Evolutionary conservation across 78 protist genomes (phyloP).

Genomic region (Dictyostelium capitatum): DNA sequence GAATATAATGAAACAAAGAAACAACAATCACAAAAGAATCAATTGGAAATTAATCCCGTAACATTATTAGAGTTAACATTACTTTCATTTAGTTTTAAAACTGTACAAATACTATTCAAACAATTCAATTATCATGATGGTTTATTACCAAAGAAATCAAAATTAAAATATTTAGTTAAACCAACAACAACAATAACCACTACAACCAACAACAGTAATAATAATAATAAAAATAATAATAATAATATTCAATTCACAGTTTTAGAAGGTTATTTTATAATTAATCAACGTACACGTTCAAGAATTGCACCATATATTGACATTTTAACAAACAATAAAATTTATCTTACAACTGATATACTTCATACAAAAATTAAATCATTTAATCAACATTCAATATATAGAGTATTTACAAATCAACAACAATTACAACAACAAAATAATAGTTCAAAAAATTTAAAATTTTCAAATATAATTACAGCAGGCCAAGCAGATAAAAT

Average conservation of each 20-base stretch:
- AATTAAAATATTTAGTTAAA: not conserved
- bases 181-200: not conserved
- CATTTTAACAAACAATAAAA: not conserved
- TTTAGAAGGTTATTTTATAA: constrained; percentile 10
- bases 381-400: not conserved
- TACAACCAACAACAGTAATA: not conserved
- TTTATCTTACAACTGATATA: not conserved
- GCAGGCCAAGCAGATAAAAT: not conserved
- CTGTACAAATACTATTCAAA: not conserved
- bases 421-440: not conserved
- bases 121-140: constrained; percentile 4
- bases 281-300: not conserved
- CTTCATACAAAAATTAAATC: constrained; percentile 12
- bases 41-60: not conserved
- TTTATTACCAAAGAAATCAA: constrained; percentile 9
- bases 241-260: constrained; percentile 8
- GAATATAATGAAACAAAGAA: not conserved
- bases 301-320: constrained; percentile 4
- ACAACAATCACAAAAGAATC: not conserved
- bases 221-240: not conserved
- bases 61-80: not conserved
- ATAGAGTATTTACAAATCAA: constrained; percentile 7
- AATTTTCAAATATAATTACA: not conserved
- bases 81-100: not conserved
- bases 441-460: not conserved